Conservation (phyloP, 2,329 filamentous ascomycete genomes). For the Aspergillus phoenicis region DNA sequence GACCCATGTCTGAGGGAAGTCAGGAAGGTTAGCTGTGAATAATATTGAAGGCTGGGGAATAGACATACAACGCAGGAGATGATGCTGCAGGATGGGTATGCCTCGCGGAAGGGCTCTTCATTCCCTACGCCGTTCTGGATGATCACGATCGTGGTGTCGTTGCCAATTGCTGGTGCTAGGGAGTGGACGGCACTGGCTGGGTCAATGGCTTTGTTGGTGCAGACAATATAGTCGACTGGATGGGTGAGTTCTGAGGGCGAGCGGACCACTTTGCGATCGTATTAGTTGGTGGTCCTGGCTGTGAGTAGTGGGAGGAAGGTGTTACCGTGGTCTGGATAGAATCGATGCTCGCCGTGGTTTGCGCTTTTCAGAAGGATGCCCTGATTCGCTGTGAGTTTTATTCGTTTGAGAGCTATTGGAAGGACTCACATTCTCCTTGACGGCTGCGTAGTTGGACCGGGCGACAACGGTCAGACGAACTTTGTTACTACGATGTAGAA, state of each 20-base stretch:
- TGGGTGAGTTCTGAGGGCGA: constrained; percentile 37
- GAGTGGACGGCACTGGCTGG: constrained; percentile 42
- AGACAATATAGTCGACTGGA: constrained; percentile 42
- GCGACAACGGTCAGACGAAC: constrained; percentile 49
- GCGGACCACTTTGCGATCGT: constrained; percentile 37
- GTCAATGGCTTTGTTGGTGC: constrained; percentile 47
- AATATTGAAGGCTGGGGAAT: not conserved
- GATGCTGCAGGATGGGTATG: constrained; percentile 36
- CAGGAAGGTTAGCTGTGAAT: not conserved
- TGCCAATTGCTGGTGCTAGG: constrained; percentile 40
- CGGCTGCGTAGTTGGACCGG: constrained; percentile 50
- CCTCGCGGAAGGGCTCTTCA: constrained; percentile 41
- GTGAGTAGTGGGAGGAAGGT: not conserved
- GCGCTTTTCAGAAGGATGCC: constrained; percentile 47
- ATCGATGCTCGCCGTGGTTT: constrained; percentile 44
- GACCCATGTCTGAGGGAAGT: constrained; percentile 43
- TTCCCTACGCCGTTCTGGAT: constrained; percentile 48
- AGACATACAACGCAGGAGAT: constrained; percentile 48
- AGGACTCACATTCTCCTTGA: constrained; percentile 39
- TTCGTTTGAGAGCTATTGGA: not conserved
- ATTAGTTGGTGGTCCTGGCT: not conserved
- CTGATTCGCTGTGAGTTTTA: constrained; percentile 21
- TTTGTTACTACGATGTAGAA: constrained; percentile 47
- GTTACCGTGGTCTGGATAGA: constrained; percentile 40
- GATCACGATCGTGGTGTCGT: constrained; percentile 40